Evolutionary conservation across 805 yeast species (phyloP), one percentile per base, ranked within the genome.

Genomic region (Wickerhamiella musiphila): DNA sequence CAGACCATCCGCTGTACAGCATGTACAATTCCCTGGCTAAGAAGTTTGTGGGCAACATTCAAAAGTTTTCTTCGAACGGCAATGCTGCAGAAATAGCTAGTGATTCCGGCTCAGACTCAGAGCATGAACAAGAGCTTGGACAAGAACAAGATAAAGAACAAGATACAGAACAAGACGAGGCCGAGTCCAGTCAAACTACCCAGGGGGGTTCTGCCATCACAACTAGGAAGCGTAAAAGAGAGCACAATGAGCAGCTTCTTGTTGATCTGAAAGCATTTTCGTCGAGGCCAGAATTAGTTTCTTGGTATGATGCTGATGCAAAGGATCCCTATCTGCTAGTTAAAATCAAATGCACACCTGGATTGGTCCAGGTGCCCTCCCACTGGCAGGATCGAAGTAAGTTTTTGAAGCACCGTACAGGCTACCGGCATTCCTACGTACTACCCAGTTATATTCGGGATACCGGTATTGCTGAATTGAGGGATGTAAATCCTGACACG

Each of bases 281-380:
- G 0, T 41, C 54, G 2, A 56, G 57, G 18, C 95, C 96, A 0
- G 81, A 78, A 35, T 48, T 73, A 4, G 74, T 86, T 1, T 93
- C 83, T 41, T 77, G 93, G 92, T 69, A 59, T 44, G 96, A 90
- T 51, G 75, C 73, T 2, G 90, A 84, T 56, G 76, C 95, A 0
- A 63, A 62, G 1, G 86, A 81, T 44, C 94, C 98, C 2, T 54
- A 58, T 29, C 48, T 83, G 14, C 60, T 71, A 10, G 70, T 78
- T 0, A 57, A 63, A 15, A 51, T 86, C 31, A 86, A 84, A 48
- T 56, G 73, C 0, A 54, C 60, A 22, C 72, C 70, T 35, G 78
- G 81, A 41, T 63, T 58, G 1, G 73, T 84, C 1, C 78, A 71
- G 2, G 81, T 86, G 1, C 96, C 96, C 0, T 47, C 55, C 0